Base-by-base conservation (phyloP, 1,284 basidiomycete species). In the Ceratobasidium sp. region DNA sequence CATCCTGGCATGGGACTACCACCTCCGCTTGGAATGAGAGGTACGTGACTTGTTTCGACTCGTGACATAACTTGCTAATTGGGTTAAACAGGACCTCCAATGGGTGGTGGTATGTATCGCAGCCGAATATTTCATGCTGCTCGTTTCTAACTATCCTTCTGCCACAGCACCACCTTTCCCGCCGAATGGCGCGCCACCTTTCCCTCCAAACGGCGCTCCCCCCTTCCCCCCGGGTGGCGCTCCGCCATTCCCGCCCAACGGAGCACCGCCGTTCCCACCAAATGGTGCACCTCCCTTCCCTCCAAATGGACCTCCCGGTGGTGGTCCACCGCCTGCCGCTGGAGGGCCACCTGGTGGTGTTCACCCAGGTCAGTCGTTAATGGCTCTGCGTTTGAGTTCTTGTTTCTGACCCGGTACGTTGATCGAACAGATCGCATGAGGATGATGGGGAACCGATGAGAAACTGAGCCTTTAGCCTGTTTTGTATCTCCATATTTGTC, bases 241-340 rank as follows among this genome's bases (percentile, higher is more conserved):
- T 7, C 91, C 91, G 7, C 90, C 92, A n/a, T 91, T 92, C 84
- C 88, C 90, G 77, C 91, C 92, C 44, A 68, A 85, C 70, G 83
- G 83, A n/a, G 86, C 86, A 56, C 89, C 86, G 54, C 83, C 84
- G 40, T 84, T 86, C 84, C 86, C 86, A 82, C 77, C 80, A 4
- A 70, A 71, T 40, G 80, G 82, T 67, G 83, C 79, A 23, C 80
- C 85, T 23, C 88, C 88, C 48, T 86, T 88, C 67, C 67, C 75
- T 26, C 77, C 62, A 57, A 76, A 67, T 15, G 80, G 81, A 4
- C 84, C 84, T 33, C 86, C 87, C 65, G 85, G 87, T 26, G 62
- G 42, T 44, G 80, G 82, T 67, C 83, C 78, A 26, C 80, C 85
- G 28, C 88, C 88, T 52, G 86, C 89, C 65, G 65, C 71, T 20